Percentiles rank a stretch among this genome's conserved stretches.
Evolutionary conservation across 805 yeast species (phyloP).

Genomic region (Hanseniaspora guilliermondii): DNA sequence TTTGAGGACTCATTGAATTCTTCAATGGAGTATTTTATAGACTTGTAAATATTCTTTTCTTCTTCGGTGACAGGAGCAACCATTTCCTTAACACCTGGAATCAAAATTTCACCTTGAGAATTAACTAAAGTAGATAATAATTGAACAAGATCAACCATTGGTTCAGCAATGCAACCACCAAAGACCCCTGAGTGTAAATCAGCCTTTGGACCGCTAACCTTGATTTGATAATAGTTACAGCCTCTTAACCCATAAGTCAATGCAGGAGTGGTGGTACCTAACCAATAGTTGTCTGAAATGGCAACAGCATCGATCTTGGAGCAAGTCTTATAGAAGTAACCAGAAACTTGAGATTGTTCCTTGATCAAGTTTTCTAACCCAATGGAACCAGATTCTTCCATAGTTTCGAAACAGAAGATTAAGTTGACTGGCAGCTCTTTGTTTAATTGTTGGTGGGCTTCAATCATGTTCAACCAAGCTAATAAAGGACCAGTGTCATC

Average conservation of each 20-base stretch:
- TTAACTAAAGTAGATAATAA: conserved; percentile 69
- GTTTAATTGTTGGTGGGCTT: conserved; percentile 78
- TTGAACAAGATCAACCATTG: conserved; percentile 82
- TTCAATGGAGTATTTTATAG: conserved; percentile 69
- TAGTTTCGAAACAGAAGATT: conserved; percentile 90
- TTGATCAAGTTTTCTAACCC: conserved; percentile 80
- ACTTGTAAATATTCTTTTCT: conserved; percentile 69
- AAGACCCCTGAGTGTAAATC: conserved; percentile 95
- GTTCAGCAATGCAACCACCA: conserved; percentile 96
- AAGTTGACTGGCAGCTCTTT: conserved; percentile 87
- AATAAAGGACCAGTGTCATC: conserved; percentile 98
- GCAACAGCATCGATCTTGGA: conserved; percentile 87
- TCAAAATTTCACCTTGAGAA: conserved; percentile 65
- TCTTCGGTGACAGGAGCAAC: conserved; percentile 81
- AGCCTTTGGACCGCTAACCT: conserved; percentile 83
- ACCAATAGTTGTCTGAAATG: conserved; percentile 95
- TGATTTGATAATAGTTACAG: conserved; percentile 78
- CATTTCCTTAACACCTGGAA: conserved; percentile 86
- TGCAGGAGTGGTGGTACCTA: conserved; percentile 93
- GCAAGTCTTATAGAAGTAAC: conserved; percentile 41
- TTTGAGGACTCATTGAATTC: conserved; percentile 86
- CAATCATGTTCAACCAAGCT: conserved; percentile 88
- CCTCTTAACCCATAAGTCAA: conserved; percentile 97
- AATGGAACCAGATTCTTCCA: conserved; percentile 95
- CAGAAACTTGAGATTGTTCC: conserved; percentile 45